A percentile compares a stretch with the other conserved stretches of the same genome.
phyloP scores from a whole-genome alignment of 2,329 filamentous ascomycete species.

The Ceratocystis cubensis region DNA sequence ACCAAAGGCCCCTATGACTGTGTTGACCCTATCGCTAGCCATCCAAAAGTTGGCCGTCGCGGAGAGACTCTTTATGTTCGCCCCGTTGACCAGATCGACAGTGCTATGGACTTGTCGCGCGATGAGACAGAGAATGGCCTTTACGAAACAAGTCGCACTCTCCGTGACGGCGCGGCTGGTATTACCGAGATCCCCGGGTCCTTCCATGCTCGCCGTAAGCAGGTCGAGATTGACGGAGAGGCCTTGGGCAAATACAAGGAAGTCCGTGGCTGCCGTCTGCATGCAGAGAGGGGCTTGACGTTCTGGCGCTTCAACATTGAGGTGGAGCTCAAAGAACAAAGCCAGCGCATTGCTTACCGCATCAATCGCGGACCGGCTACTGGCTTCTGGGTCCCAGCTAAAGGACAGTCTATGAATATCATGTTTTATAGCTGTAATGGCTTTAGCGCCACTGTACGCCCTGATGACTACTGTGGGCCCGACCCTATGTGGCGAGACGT shows the following conservation, averaged over 20 bases:
- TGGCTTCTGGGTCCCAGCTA: constrained; percentile 87
- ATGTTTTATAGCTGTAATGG: constrained; percentile 99
- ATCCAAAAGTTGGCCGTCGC: constrained; percentile 71
- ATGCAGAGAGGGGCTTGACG: constrained; percentile 73
- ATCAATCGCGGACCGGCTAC: constrained; percentile 84
- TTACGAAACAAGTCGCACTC: constrained; percentile 55
- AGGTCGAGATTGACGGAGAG: constrained; percentile 58
- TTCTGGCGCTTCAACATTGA: constrained; percentile 98
- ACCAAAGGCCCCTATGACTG: constrained; percentile 61
- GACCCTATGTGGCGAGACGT: constrained; percentile 97
- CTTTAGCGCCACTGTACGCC: constrained; percentile 68
- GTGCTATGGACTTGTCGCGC: constrained; percentile 63
- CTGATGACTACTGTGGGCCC: constrained; percentile 73
- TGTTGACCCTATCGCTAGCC: constrained; percentile 77
- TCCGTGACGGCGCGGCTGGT: constrained; percentile 37
- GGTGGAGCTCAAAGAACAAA: constrained; percentile 63
- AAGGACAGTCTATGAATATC: constrained; percentile 83
- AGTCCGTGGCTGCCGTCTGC: constrained; percentile 67
- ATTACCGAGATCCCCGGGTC: constrained; percentile 39
- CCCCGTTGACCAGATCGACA: constrained; percentile 74
- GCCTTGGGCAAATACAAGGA: constrained; percentile 70
- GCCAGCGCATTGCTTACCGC: constrained; percentile 84
- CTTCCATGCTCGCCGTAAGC: constrained; percentile 42
- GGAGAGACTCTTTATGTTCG: constrained; percentile 81
- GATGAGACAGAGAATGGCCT: constrained; percentile 72